These are phyloP conservation scores for Backusella macrospora DNA, from an alignment of 192 early-diverging fungal species.

Conservation along the genomic window DNA sequence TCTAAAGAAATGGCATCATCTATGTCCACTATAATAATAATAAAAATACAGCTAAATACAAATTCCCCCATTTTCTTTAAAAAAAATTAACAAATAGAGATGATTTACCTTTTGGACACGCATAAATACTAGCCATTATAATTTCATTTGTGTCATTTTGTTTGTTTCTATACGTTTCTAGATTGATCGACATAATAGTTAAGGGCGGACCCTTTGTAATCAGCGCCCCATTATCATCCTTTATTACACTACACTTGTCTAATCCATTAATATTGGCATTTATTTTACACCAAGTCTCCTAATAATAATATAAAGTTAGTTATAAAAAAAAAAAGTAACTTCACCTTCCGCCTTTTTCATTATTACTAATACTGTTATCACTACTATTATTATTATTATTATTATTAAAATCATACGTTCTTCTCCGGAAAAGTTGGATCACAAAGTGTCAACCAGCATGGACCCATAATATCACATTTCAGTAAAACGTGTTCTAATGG, in stretches of 20 bases:
- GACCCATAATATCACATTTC: conserved; percentile 95
- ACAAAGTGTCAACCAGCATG: conserved; percentile 85
- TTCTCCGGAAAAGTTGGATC: conserved; percentile 48
- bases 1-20: not conserved
- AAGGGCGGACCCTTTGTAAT: conserved; percentile 62
- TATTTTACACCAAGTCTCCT: conserved; percentile 79
- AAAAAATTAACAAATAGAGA: not conserved
- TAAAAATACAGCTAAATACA: not conserved
- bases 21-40: conserved; percentile 16
- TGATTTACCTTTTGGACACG: conserved; percentile 47
- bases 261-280: conserved; percentile 68
- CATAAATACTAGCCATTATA: conserved; percentile 68
- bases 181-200: conserved; percentile 78
- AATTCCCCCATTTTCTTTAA: not conserved
- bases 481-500: conserved; percentile 89
- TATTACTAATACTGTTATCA: no score
- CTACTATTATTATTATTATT: no score
- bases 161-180: conserved; percentile 81
- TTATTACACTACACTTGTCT: conserved; percentile 61
- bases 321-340: not conserved
- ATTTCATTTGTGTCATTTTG: conserved; percentile 83
- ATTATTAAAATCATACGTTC: conserved; percentile 30
- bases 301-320: not conserved
- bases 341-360: no score
- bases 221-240: conserved; percentile 49